Conservation (phyloP, 2,329 filamentous ascomycete genomes). For the Penicillium capsulatum region DNA sequence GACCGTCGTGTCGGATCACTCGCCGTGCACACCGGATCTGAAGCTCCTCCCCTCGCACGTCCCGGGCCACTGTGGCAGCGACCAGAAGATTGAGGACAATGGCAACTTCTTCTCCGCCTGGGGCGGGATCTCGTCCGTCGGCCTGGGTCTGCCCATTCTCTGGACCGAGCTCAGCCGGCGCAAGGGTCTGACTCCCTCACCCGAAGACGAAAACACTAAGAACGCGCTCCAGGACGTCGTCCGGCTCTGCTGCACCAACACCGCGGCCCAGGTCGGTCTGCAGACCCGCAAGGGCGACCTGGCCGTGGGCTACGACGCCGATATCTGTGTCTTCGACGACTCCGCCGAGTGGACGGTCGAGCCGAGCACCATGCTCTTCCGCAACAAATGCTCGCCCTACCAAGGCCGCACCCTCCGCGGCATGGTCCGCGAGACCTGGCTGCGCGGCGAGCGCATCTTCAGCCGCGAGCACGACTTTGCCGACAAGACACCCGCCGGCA, state of each 20-base stretch:
- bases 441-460: conserved; percentile 73
- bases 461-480: conserved; percentile 54
- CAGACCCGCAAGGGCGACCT: conserved; percentile 77
- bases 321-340: conserved; percentile 90
- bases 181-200: conserved; percentile 43
- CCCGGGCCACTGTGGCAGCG: conserved; percentile 43
- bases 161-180: conserved; percentile 70
- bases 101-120: conserved; percentile 96
- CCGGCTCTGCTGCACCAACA: conserved; percentile 78
- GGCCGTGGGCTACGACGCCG: conserved; percentile 76
- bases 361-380: conserved; percentile 81
- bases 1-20: conserved; percentile 93
- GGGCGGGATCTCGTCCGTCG: conserved; percentile 94
- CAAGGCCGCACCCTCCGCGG: conserved; percentile 74
- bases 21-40: conserved; percentile 88
- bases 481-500: conserved; percentile 33
- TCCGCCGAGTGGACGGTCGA: conserved; percentile 69
- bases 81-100: conserved; percentile 34
- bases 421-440: conserved; percentile 78
- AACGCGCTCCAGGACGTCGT: conserved; percentile 72
- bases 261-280: conserved; percentile 82
- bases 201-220: conserved; percentile 40
- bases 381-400: conserved; percentile 89
- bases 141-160: conserved; percentile 84
- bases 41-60: conserved; percentile 77